These are phyloP conservation scores for Austroboletus rostrupii DNA, from an alignment of 1,284 basidiomycete genomes.

Conservation along the genomic window DNA sequence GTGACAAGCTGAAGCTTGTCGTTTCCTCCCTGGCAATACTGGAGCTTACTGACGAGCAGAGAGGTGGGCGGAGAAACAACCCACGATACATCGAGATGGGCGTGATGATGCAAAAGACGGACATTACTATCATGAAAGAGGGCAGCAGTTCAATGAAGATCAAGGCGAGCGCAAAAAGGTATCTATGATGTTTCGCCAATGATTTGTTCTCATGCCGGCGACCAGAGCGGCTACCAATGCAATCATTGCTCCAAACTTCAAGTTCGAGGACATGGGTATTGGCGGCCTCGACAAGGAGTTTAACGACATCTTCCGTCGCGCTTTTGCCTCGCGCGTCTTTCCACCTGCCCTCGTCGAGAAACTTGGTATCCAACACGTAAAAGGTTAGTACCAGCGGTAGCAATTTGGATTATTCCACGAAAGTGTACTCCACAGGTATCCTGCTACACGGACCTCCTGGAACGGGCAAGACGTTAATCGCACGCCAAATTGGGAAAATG, in stretches of 20 bases:
- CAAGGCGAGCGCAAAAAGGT: slow-evolving; percentile 91
- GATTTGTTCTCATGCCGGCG: slow-evolving; percentile 1
- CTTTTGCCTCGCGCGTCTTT: slow-evolving; percentile 97
- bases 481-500: slow-evolving; percentile 99
- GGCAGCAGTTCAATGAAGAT: slow-evolving; percentile 81
- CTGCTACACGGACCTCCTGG: slow-evolving; percentile 95
- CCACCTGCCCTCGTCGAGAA: slow-evolving; percentile 96
- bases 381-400: slow-evolving; percentile 53
- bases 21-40: slow-evolving; percentile 68
- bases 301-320: slow-evolving; percentile 95
- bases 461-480: slow-evolving; percentile 98
- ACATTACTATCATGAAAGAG: slow-evolving; percentile 86
- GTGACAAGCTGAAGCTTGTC: slow-evolving; percentile 75
- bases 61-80: slow-evolving; percentile 32
- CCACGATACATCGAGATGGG: slow-evolving; percentile 49
- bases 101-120: slow-evolving; percentile 87
- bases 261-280: slow-evolving; percentile 99
- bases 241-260: slow-evolving; percentile 97
- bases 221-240: slow-evolving; percentile 87
- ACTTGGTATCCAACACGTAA: slow-evolving; percentile 97
- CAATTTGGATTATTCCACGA: background rate
- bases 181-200: background rate
- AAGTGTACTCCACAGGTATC: slow-evolving; percentile 56
- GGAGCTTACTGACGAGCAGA: slow-evolving; percentile 64
- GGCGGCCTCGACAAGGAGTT: slow-evolving; percentile 97